Evolutionary conservation across 257 asterid genomes (phyloP).

Genomic region (Solanum ossicruentum): DNA sequence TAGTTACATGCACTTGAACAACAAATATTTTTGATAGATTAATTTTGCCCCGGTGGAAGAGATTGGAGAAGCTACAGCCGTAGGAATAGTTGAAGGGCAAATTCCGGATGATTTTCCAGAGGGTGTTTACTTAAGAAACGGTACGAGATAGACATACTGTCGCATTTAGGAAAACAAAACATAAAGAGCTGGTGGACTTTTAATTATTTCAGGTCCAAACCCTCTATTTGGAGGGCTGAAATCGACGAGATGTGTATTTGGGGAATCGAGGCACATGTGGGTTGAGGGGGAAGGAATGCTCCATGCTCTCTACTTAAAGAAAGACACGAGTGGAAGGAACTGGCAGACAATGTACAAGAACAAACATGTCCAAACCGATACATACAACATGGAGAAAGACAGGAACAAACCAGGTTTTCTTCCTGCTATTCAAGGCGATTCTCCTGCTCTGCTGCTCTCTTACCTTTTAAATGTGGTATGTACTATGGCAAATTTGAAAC

Average conservation of each 20-base stretch:
- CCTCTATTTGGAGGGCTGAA: constrained; percentile 33
- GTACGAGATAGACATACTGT: constrained; percentile 2
- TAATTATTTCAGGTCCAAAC: constrained; percentile 21
- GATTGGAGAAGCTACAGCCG: constrained; percentile 17
- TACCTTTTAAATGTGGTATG: constrained; percentile 36
- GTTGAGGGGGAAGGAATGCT: constrained; percentile 46
- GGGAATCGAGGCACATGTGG: constrained; percentile 23
- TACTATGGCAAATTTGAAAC: neutral
- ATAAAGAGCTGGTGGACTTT: no score
- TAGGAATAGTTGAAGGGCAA: constrained; percentile 15
- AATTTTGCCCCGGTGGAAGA: constrained; percentile 63
- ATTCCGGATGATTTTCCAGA: constrained; percentile 46
- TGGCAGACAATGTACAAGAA: constrained; percentile 20
- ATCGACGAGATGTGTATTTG: constrained; percentile 22
- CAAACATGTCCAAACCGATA: constrained; percentile 20
- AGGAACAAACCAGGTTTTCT: constrained; percentile 27
- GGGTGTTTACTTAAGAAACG: constrained; percentile 57
- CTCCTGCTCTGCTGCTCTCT: constrained; percentile 32
- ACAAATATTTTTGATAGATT: constrained; percentile 10
- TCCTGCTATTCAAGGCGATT: constrained; percentile 30
- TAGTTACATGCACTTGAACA: neutral
- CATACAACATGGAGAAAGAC: constrained; percentile 6
- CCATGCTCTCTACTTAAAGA: constrained; percentile 27
- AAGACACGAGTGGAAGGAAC: constrained; percentile 3
- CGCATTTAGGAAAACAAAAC: no score